Conservation (phyloP, 129 eudicot genomes). For the Logfia minima region DNA sequence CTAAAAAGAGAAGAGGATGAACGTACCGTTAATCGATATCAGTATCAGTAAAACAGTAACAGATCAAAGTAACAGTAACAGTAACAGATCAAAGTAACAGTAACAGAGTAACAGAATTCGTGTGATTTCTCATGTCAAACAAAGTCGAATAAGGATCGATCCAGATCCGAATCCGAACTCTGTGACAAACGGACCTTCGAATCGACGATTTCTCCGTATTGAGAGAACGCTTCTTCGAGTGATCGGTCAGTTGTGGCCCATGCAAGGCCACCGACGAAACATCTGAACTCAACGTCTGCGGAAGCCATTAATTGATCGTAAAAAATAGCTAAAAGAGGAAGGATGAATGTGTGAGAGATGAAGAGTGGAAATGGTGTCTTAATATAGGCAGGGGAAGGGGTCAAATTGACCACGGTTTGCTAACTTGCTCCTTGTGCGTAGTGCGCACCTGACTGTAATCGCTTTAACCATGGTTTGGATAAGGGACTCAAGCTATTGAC, state of each 20-base stretch:
- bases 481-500: too few species aligned
- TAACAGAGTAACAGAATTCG: slow-evolving; percentile 29
- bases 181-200: slow-evolving; percentile 84
- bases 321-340: too few species aligned
- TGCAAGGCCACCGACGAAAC: slow-evolving; percentile 92
- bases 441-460: slow-evolving; percentile 17
- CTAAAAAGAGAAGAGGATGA: slow-evolving; percentile 56
- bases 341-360: neutral
- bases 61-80: slow-evolving; percentile 37
- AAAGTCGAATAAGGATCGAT: slow-evolving; percentile 34
- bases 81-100: slow-evolving; percentile 28
- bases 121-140: slow-evolving; percentile 23
- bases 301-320: slow-evolving; percentile 41
- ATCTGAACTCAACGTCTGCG: slow-evolving; percentile 73
- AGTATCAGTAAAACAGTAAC: slow-evolving; percentile 36
- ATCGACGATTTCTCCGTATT: slow-evolving; percentile 70
- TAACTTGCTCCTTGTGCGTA: slow-evolving; percentile 29
- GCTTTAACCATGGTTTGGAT: neutral
- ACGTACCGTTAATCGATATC: slow-evolving; percentile 62
- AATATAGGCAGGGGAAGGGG: slow-evolving; percentile 25
- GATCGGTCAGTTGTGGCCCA: slow-evolving; percentile 85
- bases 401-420: slow-evolving; percentile 12
- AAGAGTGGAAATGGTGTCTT: neutral
- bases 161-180: slow-evolving; percentile 50
- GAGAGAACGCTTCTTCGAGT: slow-evolving; percentile 68